Evolutionary conservation across 176 grass and related monocot genomes (phyloP), one percentile per base, ranked within the genome.

Genomic region (Ensete glaucum): DNA sequence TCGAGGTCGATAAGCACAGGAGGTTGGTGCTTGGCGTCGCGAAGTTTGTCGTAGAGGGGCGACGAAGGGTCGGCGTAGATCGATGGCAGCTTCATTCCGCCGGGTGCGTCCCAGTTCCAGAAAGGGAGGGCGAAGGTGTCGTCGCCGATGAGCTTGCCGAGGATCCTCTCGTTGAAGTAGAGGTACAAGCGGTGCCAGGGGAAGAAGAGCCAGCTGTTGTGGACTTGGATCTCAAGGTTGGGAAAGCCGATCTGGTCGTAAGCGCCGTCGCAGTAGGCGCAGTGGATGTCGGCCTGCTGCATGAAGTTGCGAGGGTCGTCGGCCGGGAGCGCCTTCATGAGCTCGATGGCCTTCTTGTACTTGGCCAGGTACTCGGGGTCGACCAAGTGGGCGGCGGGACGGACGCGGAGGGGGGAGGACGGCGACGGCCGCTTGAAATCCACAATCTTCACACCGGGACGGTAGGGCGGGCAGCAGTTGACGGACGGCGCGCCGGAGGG

Each of bases 301-400:
- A 50, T 86, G 82, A 91, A 92, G 86, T 88, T 96, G 20, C 92
- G 92, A 0, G 92, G 89, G 67, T 96, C 92, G 3, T 89, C 75
- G 71, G 83, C 86, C 2, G 92, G 89, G 55, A 96, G 82, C 52
- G 17, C 9, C 79, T 81, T 89, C 92, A 96, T 96, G 1, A 87
- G 82, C 80, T 53, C 80, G 64, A 96, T 51, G 7, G 89, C 92
- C 23, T 73, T 62, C 52, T 73, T 60, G 75, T 91, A 91, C 83
- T 87, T 96, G 15, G 77, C 82, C 50, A 96, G 16, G 60, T 85
- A 80, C 70, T 56, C 80, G 56, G 67, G 49, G 75, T 77, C 73
- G 17, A 65, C 88, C 1, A 82, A 69, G 64, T 96, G 92, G 53
- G 89, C 92, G 0, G 92, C 80, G 0, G 88, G 88, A 13, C 92